Conservation (phyloP, 1,284 basidiomycete genomes). For the Boletus mariae region DNA sequence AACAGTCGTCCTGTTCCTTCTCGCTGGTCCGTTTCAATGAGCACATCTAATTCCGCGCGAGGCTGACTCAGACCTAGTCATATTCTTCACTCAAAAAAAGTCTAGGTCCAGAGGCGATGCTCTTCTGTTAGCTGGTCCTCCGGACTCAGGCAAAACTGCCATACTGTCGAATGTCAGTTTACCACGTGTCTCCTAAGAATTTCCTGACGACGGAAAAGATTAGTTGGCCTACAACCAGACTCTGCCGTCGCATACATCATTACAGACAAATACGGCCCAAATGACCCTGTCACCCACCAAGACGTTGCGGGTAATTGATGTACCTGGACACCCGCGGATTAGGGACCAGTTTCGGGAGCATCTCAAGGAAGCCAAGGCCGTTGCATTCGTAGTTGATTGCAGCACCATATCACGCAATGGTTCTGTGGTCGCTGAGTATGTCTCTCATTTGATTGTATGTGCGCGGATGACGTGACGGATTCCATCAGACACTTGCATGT, state of each 20-base stretch:
- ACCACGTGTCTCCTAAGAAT: constrained; percentile 12
- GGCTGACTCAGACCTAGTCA: constrained; percentile 29
- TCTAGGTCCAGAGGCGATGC: constrained; percentile 49
- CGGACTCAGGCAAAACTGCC: constrained; percentile 75
- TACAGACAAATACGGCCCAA: constrained; percentile 62
- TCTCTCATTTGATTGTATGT: not conserved
- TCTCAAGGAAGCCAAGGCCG: constrained; percentile 53
- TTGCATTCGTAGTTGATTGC: constrained; percentile 75
- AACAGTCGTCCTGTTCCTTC: constrained; percentile 19
- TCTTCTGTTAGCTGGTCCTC: constrained; percentile 63
- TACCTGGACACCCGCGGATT: constrained; percentile 77
- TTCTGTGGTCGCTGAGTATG: constrained; percentile 71
- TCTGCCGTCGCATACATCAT: constrained; percentile 66
- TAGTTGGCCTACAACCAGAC: constrained; percentile 64
- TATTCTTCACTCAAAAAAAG: constrained; percentile 43
- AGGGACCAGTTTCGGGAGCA: constrained; percentile 66
- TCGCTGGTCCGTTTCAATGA: constrained; percentile 22
- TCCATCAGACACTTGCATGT: constrained; percentile 64
- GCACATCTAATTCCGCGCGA: not conserved
- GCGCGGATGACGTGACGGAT: not conserved
- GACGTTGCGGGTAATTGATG: constrained; percentile 56
- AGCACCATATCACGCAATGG: constrained; percentile 72
- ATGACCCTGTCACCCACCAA: constrained; percentile 41
- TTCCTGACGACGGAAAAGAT: constrained; percentile 22
- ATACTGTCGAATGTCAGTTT: constrained; percentile 51